Conservation (phyloP, 768 basidiomycete species). For the Gymnopilus junonius region DNA sequence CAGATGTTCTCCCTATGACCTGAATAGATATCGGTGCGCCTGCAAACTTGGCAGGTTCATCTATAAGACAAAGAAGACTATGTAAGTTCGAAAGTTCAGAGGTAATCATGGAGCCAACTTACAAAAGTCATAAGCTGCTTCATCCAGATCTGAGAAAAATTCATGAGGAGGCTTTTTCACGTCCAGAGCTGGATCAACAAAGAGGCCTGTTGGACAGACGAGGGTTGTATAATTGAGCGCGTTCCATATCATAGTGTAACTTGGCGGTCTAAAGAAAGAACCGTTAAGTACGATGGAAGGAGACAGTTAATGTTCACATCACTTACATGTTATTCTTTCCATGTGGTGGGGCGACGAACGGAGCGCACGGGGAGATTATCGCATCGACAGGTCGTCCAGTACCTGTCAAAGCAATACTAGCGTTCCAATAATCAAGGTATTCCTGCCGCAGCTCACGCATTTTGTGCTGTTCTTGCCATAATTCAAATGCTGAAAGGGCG, state of each 20-base stretch:
- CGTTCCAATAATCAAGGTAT: slow-evolving; percentile 68
- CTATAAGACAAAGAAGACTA: slow-evolving; percentile 38
- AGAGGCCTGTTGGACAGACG: slow-evolving; percentile 64
- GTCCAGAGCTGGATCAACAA: slow-evolving; percentile 60
- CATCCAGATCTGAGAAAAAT: slow-evolving; percentile 56
- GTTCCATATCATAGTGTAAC: slow-evolving; percentile 70
- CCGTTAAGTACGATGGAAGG: neutral
- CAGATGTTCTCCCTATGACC: slow-evolving; percentile 67
- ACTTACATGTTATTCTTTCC: slow-evolving; percentile 41
- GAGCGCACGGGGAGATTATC: slow-evolving; percentile 66
- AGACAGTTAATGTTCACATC: neutral
- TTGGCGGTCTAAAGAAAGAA: slow-evolving; percentile 37
- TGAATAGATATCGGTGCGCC: slow-evolving; percentile 71
- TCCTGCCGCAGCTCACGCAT: slow-evolving; percentile 53
- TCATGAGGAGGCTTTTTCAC: slow-evolving; percentile 42
- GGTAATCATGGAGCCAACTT: slow-evolving; percentile 23
- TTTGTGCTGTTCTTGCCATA: slow-evolving; percentile 71
- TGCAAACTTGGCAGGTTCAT: slow-evolving; percentile 57
- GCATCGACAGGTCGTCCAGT: slow-evolving; percentile 80
- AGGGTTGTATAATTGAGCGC: slow-evolving; percentile 64
- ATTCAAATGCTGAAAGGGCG: slow-evolving; percentile 54
- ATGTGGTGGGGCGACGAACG: slow-evolving; percentile 67
- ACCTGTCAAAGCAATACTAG: slow-evolving; percentile 51
- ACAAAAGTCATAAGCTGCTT: slow-evolving; percentile 58
- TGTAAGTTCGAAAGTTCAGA: neutral